Evolutionary conservation across 345 rosid genomes (phyloP), one percentile per base, ranked within the genome.

Genomic region (Nephelium lappaceum): DNA sequence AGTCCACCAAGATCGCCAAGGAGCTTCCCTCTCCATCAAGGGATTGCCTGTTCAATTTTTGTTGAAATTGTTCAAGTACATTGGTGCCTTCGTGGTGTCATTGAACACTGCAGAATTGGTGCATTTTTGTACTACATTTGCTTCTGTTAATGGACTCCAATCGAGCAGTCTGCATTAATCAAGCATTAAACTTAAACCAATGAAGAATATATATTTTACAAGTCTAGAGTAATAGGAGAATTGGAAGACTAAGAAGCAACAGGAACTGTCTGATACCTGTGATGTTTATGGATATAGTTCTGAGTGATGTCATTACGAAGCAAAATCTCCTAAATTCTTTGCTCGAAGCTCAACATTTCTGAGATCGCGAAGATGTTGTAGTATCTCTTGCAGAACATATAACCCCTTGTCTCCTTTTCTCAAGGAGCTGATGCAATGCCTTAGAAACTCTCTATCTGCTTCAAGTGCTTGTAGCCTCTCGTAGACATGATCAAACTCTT

Each of bases 351-450:
- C 97, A 9, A 92, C 84, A 5, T 76, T 91, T 74, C 89, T 91
- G 24, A 97, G 87, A 79, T 94, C 93, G 5, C 95, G 98, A 58
- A 97, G 93, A 85, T 97, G 93, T 57, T 88, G 98, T 42, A 96
- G 74, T 68, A 96, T 94, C 84, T 96, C 95, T 79, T 90, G 86
- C 8, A 96, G 95, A 39, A 94, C 89, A 76, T 89, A 83, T 64
- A 93, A 62, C 63, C 99, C 99, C 71, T 93, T 94, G 71, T 96
- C 98, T 2, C 99, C 99, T 84, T 94, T 93, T 84, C 78, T 91
- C 83, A 93, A 80, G n/a, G 99, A 96, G 43, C 91, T 85, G 45
- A 94, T 77, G 77, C 98, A 91, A 81, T 94, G 98, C 67, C 86
- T 90, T 57, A 97, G 86, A 79, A 97, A 97, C 81, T 97, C 98